Conservation (phyloP, 164 flowering plant genomes). For the Umbellularia californica region DNA sequence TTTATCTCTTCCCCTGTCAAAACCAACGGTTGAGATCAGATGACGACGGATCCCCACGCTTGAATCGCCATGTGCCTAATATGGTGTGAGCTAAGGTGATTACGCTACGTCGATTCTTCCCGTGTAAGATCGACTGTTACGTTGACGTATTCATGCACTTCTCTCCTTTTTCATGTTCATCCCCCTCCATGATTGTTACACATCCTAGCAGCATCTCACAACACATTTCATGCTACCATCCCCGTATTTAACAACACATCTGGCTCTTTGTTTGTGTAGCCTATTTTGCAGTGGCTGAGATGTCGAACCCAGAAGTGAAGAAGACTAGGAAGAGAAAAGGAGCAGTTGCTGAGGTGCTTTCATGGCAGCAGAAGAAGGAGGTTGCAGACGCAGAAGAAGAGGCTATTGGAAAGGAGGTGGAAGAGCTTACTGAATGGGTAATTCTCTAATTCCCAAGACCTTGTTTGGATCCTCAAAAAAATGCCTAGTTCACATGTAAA, state of each 20-base stretch:
- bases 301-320: constrained; percentile 19
- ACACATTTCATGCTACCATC: neutral
- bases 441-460: neutral
- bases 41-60: neutral
- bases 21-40: neutral
- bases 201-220: neutral
- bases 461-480: too few species aligned
- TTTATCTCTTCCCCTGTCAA: neutral
- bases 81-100: neutral
- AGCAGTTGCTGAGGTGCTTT: constrained; percentile 9
- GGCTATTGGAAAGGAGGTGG: constrained; percentile 24
- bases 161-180: neutral
- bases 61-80: neutral
- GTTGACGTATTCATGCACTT: neutral
- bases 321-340: constrained; percentile 13
- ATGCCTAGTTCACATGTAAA: neutral
- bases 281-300: neutral
- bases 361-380: constrained; percentile 35
- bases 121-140: constrained; percentile 3
- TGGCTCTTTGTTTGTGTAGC: too few species aligned
- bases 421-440: constrained; percentile 38
- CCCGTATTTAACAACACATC: neutral
- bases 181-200: neutral
- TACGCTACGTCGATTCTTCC: constrained; percentile 1
- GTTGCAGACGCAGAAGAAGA: constrained; percentile 35